Base-by-base conservation (phyloP, 73 alveolate genomes). In the Urostyla sp. region DNA sequence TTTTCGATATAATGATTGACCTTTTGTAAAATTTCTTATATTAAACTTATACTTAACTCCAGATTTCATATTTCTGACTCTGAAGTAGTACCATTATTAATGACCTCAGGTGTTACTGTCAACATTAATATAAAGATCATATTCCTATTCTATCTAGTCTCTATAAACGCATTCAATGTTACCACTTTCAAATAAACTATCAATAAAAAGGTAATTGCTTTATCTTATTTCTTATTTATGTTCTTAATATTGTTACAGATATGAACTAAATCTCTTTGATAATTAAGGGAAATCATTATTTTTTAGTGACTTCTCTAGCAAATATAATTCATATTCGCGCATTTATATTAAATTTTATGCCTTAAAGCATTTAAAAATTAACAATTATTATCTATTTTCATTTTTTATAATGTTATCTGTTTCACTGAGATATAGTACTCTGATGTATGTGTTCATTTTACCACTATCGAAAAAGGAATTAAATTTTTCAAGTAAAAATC, bases 51-150 rank as follows among this genome's bases (percentile, higher is more conserved):
- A 87, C 50, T 63, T 83, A 51, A 85, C 73, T n/a, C 92, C 92
- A 53, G 76, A 74, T 57, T 83, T 52, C 35, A 86, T 84, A 61
- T 91, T 91, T 0, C 89, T 82, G 16, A 91, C 97, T 43, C 88
- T 60, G 72, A 87, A 91, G 66, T 81, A 91, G 60, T 87, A 91
- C 97, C 97, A 91, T 79, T 91, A 90, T 40, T 81, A 76, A 66
- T 91, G 91, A 30, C 97, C 97, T 31, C 90, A 80, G 8, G 97
- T 91, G 58, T 91, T 91, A 28, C 94, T 86, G 72, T 91, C 97
- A 43, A 87, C 91, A 63, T 91, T 88, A 43, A 91, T 58, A 81
- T 69, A 87, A 61, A 91, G 81, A 57, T 76, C 89, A 82, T 91
- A 91, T 27, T 20, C 46, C 1, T 63, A 1, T 4, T 51, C 38